Conservation (phyloP, 108 stramenopile genomes). For the Nitzschia inconspicua region DNA sequence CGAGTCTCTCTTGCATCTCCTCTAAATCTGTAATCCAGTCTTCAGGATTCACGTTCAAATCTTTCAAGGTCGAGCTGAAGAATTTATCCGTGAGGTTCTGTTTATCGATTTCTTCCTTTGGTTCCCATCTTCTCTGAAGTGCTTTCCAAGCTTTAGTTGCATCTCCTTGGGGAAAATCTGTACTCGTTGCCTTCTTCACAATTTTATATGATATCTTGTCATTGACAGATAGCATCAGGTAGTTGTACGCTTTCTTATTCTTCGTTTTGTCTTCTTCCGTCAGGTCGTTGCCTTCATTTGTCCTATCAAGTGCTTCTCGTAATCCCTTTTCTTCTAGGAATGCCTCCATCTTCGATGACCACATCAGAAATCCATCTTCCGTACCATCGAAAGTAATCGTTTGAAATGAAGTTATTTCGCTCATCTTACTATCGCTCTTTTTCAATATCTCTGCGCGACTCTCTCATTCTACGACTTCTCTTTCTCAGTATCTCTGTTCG, state of each 20-base stretch:
- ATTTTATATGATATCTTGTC: neutral
- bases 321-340: no score
- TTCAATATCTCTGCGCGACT: no score
- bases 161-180: neutral
- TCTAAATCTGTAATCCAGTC: constrained; percentile 1
- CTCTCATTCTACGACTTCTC: no score
- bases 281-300: neutral
- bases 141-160: neutral
- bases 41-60: neutral
- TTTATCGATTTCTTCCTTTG: neutral
- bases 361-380: no score
- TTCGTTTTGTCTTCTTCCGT: no score
- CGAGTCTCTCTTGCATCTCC: neutral
- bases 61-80: neutral
- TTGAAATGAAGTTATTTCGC: no score
- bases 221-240: neutral
- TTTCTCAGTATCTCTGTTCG: no score
- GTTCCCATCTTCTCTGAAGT: neutral
- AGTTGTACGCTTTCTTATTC: constrained; percentile 1
- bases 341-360: no score
- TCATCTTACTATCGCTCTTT: no score
- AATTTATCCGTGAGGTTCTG: neutral
- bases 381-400: no score
- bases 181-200: neutral
- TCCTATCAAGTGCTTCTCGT: neutral